Conservation (phyloP, 1,284 basidiomycete genomes). For the Lentinus polychrous region DNA sequence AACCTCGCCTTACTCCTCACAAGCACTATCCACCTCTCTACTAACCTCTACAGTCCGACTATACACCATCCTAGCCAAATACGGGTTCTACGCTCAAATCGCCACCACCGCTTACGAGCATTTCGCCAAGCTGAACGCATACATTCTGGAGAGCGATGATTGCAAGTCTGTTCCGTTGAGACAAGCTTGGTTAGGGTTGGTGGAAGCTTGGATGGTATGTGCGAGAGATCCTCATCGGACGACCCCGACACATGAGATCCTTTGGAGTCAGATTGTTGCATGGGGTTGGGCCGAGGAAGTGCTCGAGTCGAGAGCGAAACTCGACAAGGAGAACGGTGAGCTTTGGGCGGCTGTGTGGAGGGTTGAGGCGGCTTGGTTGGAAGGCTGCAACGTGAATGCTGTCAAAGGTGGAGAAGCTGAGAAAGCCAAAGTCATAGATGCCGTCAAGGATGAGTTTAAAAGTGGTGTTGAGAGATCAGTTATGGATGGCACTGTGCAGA, state of each 20-base stretch:
- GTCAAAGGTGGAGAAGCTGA: conserved; percentile 61
- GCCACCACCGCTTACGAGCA: conserved; percentile 56
- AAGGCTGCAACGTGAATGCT: conserved; percentile 69
- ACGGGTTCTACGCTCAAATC: conserved; percentile 69
- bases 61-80: conserved; percentile 63
- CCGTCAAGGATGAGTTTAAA: conserved; percentile 35
- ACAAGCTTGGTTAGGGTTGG: conserved; percentile 44
- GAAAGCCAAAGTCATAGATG: conserved; percentile 31
- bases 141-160: conserved; percentile 30
- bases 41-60: conserved; percentile 56
- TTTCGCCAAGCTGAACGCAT: conserved; percentile 38
- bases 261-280: conserved; percentile 80
- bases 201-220: conserved; percentile 75
- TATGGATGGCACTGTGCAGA: conserved; percentile 27
- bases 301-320: conserved; percentile 27
- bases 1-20: conserved; percentile 12
- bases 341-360: conserved; percentile 49
- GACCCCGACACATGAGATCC: conserved; percentile 78
- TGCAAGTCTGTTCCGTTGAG: conserved; percentile 32
- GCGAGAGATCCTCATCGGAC: conserved; percentile 87
- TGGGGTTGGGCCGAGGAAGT: conserved; percentile 72
- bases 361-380: conserved; percentile 60
- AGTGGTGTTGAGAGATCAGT: conserved; percentile 32
- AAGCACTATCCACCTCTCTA: conserved; percentile 40
- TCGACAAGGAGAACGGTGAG: conserved; percentile 16